A percentile compares a stretch with the other conserved stretches of the same genome.
Evolutionary conservation across 179 eudicot genomes (phyloP).

Genomic region (Sideroxylon spinosum): DNA sequence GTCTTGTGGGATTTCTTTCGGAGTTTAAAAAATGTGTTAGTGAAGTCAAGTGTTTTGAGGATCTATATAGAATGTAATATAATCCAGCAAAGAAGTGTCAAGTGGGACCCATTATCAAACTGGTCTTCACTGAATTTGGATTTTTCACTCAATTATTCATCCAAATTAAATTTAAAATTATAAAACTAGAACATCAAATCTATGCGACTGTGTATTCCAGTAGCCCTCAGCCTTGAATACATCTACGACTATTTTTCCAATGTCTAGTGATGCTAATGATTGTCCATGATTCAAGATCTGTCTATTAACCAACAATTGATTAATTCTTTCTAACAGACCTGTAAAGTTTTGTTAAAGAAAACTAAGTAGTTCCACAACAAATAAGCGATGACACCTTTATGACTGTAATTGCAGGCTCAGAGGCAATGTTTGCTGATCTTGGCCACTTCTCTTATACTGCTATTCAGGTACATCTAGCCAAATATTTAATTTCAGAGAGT

Average conservation of each 20-base stretch:
- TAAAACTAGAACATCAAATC: not conserved
- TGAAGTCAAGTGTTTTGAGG: not conserved
- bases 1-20: not conserved
- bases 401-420: constrained; percentile 60
- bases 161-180: not conserved
- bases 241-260: not conserved
- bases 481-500: not conserved
- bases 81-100: not conserved
- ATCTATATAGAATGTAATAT: not conserved
- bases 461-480: constrained; percentile 57
- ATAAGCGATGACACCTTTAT: not conserved
- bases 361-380: not conserved
- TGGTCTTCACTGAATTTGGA: constrained; percentile 1
- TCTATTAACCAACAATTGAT: not conserved
- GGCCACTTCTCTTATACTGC: constrained; percentile 89
- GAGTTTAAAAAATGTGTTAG: not conserved
- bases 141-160: not conserved
- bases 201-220: not conserved
- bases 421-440: constrained; percentile 95
- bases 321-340: not conserved
- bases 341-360: not conserved
- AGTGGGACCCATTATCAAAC: not conserved
- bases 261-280: not conserved
- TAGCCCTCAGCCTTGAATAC: not conserved
- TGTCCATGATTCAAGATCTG: not conserved